Evolutionary conservation across 2,329 filamentous ascomycete species (phyloP).

Genomic region (Fusarium acutatum): DNA sequence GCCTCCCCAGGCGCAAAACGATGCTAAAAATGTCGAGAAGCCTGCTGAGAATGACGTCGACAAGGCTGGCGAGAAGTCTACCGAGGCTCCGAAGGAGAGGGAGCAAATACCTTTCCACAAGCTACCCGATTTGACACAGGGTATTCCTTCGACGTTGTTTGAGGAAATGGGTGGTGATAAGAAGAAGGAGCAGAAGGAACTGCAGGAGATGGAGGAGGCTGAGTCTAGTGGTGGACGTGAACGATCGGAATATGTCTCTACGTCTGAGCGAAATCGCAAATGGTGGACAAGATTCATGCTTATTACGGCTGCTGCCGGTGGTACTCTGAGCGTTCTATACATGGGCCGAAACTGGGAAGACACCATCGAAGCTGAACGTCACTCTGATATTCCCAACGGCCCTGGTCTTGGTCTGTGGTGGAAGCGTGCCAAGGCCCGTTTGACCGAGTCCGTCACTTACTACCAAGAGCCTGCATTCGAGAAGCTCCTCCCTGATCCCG

Average conservation of each 20-base stretch:
- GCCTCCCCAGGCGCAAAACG: conserved; percentile 26
- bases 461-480: conserved; percentile 96
- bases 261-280: conserved; percentile 82
- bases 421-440: conserved; percentile 78
- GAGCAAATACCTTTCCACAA: conserved; percentile 67
- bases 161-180: conserved; percentile 68
- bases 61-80: conserved; percentile 35
- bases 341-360: conserved; percentile 91
- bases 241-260: conserved; percentile 84
- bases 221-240: conserved; percentile 49
- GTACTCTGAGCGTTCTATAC: conserved; percentile 71
- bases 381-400: conserved; percentile 79
- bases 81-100: conserved; percentile 46
- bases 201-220: conserved; percentile 51
- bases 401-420: conserved; percentile 82
- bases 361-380: conserved; percentile 73
- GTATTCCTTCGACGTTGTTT: conserved; percentile 90
- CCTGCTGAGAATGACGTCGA: conserved; percentile 28
- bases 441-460: conserved; percentile 81
- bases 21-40: conserved; percentile 28
- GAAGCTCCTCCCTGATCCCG: conserved; percentile 85
- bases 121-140: conserved; percentile 90
- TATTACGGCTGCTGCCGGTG: conserved; percentile 63
- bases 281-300: conserved; percentile 81
- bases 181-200: conserved; percentile 46